phyloP scores from a whole-genome alignment of 2,329 filamentous ascomycete genomes.

The Byssoonygena ceratinophila region DNA sequence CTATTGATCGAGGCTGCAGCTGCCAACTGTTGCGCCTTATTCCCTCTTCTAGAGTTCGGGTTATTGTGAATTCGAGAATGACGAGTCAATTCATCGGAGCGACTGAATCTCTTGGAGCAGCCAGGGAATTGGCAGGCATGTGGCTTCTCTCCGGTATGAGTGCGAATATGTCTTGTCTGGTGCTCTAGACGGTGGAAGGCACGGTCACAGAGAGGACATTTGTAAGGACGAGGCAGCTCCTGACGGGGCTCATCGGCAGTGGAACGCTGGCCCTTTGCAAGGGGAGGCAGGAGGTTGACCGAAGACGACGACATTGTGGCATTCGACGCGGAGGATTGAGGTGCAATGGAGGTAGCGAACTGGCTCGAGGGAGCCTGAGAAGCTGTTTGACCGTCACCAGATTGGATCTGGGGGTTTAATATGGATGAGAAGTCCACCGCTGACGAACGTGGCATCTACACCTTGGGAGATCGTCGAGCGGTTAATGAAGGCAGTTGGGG shows the following conservation, averaged over 20 bases:
- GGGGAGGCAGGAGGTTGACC: constrained; percentile 29
- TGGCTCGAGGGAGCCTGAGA: constrained; percentile 14
- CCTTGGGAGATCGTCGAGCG: constrained; percentile 25
- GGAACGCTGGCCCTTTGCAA: constrained; percentile 29
- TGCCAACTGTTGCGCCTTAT: constrained; percentile 59
- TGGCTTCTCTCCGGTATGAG: constrained; percentile 95
- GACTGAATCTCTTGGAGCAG: constrained; percentile 93
- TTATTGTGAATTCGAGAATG: constrained; percentile 99
- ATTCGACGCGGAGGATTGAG: constrained; percentile 23
- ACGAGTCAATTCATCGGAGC: constrained; percentile 89
- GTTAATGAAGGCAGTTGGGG: constrained; percentile 7
- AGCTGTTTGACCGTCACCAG: constrained; percentile 13
- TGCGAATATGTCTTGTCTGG: constrained; percentile 83
- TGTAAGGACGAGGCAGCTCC: constrained; percentile 92
- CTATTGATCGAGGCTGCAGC: constrained; percentile 31
- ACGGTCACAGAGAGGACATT: constrained; percentile 96
- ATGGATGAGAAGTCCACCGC: constrained; percentile 67
- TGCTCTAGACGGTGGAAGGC: constrained; percentile 97
- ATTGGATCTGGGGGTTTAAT: constrained; percentile 51
- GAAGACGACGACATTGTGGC: constrained; percentile 28
- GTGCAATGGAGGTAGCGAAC: constrained; percentile 14
- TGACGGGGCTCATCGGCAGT: constrained; percentile 44
- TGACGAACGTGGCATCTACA: constrained; percentile 49
- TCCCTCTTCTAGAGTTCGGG: constrained; percentile 86
- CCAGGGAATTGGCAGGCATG: constrained; percentile 91